Base-by-base conservation (phyloP, 2,329 filamentous ascomycete species). In the Colletotrichum brevisporum region DNA sequence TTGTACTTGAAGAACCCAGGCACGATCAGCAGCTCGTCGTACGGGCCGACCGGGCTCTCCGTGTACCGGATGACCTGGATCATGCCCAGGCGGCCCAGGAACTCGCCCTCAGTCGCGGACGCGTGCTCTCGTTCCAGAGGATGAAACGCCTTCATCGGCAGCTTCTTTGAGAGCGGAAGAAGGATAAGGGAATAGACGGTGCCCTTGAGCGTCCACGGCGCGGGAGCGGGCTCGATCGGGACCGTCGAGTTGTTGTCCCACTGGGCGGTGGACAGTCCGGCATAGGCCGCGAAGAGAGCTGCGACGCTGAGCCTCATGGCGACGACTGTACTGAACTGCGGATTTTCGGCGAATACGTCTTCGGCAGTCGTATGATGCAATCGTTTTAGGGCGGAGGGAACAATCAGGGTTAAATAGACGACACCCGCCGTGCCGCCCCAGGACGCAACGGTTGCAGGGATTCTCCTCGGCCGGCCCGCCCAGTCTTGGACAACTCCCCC, bases 1-100 rank as follows among this genome's bases (percentile, higher is more conserved):
- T 79, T 80, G 47, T 83, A 83, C 8, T 79, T 77, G 70, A 83
- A 86, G 56, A 73, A 77, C 1, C 86, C 85, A 0, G 86, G 85
- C 2, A 81, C 75, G 43, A 88, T 73, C 31, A 85, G 74, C 61
- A 88, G 74, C 74, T 88, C 86, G 70, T 88, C 86, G 65, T 88
- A 88, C 0, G 85, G 80, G 0, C 86, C 86, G 3, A 86, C 84
- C 0, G 85, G 85, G 5, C 81, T 84, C 21, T 85, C 80, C 0
- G 75, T 78, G 72, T 88, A 88, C 10, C 85, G 81, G 26, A 88
- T 78, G 59, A 88, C 74, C 75, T 86, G 84, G 18, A 87, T 76
- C 77, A 84, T 83, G 64, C 81, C 78, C 6, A 86, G 65, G 0
- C 84, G 84, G 21, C 85, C 84, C 16, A 79, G 71, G 12, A 81